Evolutionary conservation across 345 rosid species (phyloP).

Genomic region (Fremontodendron californicum): DNA sequence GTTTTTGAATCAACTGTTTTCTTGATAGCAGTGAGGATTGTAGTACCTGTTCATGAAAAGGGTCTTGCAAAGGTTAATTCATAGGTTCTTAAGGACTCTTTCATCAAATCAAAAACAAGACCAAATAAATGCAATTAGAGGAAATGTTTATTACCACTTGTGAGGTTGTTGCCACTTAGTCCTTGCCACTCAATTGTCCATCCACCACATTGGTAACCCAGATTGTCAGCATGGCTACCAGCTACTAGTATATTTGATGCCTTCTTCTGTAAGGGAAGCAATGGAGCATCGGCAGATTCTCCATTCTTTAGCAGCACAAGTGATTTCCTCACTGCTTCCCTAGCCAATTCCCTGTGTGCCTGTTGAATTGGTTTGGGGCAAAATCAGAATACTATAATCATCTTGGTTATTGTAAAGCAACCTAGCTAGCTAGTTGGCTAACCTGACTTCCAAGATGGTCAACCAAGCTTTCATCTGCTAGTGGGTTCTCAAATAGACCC

Average conservation of each 20-base stretch:
- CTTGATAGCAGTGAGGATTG: constrained; percentile 50
- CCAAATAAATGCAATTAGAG: not conserved
- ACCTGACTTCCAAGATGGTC: constrained; percentile 60
- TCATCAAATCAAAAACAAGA: not conserved
- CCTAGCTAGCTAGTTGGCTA: not conserved
- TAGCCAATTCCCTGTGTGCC: constrained; percentile 59
- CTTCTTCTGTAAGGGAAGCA: constrained; percentile 60
- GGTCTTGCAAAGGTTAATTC: not conserved
- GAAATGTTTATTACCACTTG: constrained; percentile 34
- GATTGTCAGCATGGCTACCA: constrained; percentile 56
- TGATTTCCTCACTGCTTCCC: constrained; percentile 69
- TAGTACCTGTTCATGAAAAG: constrained; percentile 38
- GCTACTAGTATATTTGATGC: constrained; percentile 52
- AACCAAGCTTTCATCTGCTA: constrained; percentile 42
- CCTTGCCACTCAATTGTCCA: constrained; percentile 71
- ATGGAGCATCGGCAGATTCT: constrained; percentile 28
- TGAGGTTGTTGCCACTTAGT: constrained; percentile 41
- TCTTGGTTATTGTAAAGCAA: not conserved
- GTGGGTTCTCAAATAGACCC: constrained; percentile 50
- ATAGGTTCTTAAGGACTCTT: not conserved
- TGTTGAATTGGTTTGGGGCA: constrained; percentile 6
- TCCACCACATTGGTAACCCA: constrained; percentile 66
- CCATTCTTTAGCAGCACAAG: constrained; percentile 62
- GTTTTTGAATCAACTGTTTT: constrained; percentile 46
- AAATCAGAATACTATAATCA: not conserved